Base-by-base conservation (phyloP, 2,329 filamentous ascomycete species). In the Neurospora sp. region DNA sequence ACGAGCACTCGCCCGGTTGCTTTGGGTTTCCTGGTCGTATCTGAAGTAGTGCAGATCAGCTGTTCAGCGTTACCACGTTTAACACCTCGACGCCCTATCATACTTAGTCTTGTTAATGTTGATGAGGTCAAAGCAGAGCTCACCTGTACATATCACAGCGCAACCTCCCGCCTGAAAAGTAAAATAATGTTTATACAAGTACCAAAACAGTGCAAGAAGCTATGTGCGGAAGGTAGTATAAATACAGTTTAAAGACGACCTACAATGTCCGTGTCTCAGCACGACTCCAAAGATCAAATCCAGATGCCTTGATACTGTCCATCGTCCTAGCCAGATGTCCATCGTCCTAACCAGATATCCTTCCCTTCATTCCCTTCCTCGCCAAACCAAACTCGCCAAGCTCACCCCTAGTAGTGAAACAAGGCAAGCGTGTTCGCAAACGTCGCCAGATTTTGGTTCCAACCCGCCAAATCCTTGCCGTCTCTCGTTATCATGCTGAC, bases 401-500 rank as follows among this genome's bases (percentile, higher is more conserved):
- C 13, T 62, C 43, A 68, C 36, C 28, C 52, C 67, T 38, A 70
- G 17, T 46, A 46, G 46, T 68, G 43, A 67, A 76, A 78, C 68
- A 79, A 73, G 10, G 75, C 78, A 52, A 81, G 72, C 1, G 78
- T 79, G 39, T 77, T 77, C 43, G 78, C 77, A 73, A 79, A 82
- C 8, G 76, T 78, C 7, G 78, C 79, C 68, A 75, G 75, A 66
- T 82, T 81, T 68, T 80, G 78, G 19, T 70, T 71, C 72, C 77
- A 80, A n/a, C 74, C 69, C 3, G 79, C 79, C 5, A 80, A 68
- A 38, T 81, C 79, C n/a, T 69, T 52, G 17, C 77, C 78, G 19
- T 77, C 70, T 46, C 75, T 71, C 52, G 78, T 80, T 17, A 81
- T 73, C 80, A 82, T 82, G 66, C 75, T 76, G 52, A 76, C 78